These are phyloP conservation scores for Zymoseptoria ardabiliae DNA, from an alignment of 2,329 filamentous ascomycete species.

Conservation along the genomic window DNA sequence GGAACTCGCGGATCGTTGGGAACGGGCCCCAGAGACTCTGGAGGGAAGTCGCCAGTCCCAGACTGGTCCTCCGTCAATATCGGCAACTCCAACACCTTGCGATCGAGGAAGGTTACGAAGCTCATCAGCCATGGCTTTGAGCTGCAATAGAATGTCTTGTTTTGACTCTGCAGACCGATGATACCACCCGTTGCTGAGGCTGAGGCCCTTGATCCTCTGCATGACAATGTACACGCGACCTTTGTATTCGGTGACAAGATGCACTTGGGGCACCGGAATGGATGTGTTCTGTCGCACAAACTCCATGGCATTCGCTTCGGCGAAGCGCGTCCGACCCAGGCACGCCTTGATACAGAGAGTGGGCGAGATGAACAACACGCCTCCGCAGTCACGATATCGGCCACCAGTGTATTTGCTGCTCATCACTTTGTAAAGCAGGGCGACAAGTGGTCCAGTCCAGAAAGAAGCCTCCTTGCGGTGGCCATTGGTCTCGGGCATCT, in stretches of 20 bases:
- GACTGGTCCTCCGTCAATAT: constrained; percentile 7
- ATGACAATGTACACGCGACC: constrained; percentile 42
- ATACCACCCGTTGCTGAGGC: constrained; percentile 1
- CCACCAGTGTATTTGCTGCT: neutral
- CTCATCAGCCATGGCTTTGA: constrained; percentile 11
- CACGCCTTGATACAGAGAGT: constrained; percentile 34
- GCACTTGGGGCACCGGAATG: constrained; percentile 41
- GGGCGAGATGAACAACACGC: constrained; percentile 1
- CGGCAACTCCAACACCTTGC: constrained; percentile 4
- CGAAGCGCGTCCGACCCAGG: constrained; percentile 24
- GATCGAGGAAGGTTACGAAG: constrained; percentile 4
- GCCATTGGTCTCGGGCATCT: neutral
- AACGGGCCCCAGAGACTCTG: constrained; percentile 11
- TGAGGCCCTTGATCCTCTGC: constrained; percentile 22
- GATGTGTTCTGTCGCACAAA: constrained; percentile 36
- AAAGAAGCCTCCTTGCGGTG: neutral
- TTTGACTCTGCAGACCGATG: constrained; percentile 1
- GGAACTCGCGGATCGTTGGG: constrained; percentile 10
- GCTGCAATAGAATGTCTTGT: constrained; percentile 4
- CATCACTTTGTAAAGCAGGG: neutral
- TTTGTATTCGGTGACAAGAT: constrained; percentile 38
- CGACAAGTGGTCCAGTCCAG: neutral
- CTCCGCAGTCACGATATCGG: neutral
- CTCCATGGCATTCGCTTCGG: constrained; percentile 36
- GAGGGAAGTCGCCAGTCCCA: constrained; percentile 7